These are phyloP conservation scores for Austropuccinia psidii DNA, from an alignment of 1,284 basidiomycete species.

Conservation along the genomic window DNA sequence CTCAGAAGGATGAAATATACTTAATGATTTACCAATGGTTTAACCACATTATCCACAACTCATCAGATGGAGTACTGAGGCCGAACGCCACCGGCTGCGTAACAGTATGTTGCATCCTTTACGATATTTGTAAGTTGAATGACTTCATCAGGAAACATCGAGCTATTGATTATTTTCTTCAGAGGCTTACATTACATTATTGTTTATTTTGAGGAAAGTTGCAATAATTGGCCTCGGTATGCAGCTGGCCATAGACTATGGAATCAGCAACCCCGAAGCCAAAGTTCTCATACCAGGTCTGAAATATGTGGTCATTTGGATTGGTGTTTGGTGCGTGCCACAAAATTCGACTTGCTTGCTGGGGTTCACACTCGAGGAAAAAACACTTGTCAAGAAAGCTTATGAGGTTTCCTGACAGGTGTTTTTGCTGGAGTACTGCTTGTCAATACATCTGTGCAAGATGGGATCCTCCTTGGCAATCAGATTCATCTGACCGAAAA, in stretches of 20 bases:
- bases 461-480: slow-evolving; percentile 37
- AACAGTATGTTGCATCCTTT: slow-evolving; percentile 29
- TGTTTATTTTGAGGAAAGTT: neutral
- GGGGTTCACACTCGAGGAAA: too few relatives aligned
- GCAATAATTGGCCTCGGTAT: slow-evolving; percentile 32
- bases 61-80: slow-evolving; percentile 18
- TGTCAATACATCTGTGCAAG: slow-evolving; percentile 36
- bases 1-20: neutral
- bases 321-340: slow-evolving; percentile 24
- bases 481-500: slow-evolving; percentile 24
- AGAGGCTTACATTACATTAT: neutral
- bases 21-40: neutral
- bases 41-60: neutral
- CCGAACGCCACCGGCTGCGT: slow-evolving; percentile 34
- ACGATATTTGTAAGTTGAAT: slow-evolving; percentile 26
- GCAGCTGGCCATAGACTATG: slow-evolving; percentile 35
- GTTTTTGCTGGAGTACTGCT: slow-evolving; percentile 35
- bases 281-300: slow-evolving; percentile 32
- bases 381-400: too few relatives aligned
- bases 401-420: neutral
- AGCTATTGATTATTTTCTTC: neutral
- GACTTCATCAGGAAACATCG: neutral
- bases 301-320: slow-evolving; percentile 36
- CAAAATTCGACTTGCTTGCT: too few relatives aligned
- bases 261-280: slow-evolving; percentile 31